Evolutionary conservation across 2,329 filamentous ascomycete species (phyloP).

Genomic region (Magnaporthiopsis poae): DNA sequence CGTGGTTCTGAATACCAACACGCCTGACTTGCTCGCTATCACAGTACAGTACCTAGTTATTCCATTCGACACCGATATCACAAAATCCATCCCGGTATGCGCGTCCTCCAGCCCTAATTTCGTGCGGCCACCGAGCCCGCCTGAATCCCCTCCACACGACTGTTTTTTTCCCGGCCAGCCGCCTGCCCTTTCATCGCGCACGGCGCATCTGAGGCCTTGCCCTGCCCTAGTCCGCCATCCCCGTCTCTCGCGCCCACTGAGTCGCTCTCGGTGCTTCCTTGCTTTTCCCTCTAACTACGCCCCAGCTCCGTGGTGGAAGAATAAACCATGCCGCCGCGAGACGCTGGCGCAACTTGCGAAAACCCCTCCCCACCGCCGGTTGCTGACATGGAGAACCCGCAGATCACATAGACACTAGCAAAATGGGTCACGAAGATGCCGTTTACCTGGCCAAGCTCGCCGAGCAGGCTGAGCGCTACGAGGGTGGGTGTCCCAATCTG

Average conservation of each 20-base stretch:
- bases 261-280: conserved; percentile 7
- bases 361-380: not conserved
- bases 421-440: conserved; percentile 98
- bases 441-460: conserved; percentile 99
- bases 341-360: not conserved
- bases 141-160: not conserved
- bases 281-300: not conserved
- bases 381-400: conserved; percentile 24
- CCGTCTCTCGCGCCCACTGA: conserved; percentile 3
- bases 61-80: not conserved
- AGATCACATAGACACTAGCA: conserved; percentile 27
- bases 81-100: conserved; percentile 3
- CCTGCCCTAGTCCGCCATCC: too few relatives aligned
- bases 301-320: not conserved
- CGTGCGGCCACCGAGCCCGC: not conserved
- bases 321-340: not conserved
- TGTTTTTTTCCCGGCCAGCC: not conserved
- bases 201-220: not conserved
- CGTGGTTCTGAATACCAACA: not conserved
- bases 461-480: conserved; percentile 99
- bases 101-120: not conserved
- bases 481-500: conserved; percentile 58
- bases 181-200: not conserved
- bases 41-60: not conserved
- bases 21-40: not conserved